Evolutionary conservation across 768 basidiomycete genomes (phyloP).

Genomic region (Kwoniella mangroviensis): DNA sequence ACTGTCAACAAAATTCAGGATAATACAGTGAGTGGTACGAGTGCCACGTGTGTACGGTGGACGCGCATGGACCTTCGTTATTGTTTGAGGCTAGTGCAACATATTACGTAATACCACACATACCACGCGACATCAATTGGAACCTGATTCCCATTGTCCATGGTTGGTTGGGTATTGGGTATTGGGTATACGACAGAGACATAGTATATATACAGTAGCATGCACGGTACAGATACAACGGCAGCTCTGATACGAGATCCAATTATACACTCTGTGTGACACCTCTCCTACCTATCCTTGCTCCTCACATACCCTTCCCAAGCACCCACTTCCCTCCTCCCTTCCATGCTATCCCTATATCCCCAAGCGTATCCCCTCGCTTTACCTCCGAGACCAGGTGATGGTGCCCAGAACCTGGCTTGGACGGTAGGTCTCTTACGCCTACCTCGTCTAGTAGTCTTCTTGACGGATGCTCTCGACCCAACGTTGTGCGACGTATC

Average conservation of each 20-base stretch:
- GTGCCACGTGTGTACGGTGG: too few relatives aligned
- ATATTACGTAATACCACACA: neutral
- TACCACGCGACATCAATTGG: neutral
- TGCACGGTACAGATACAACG: neutral
- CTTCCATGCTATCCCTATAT: constrained; percentile 28
- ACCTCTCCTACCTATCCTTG: constrained; percentile 16
- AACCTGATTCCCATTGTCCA: neutral
- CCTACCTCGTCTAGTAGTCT: constrained; percentile 5
- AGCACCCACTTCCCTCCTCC: constrained; percentile 17
- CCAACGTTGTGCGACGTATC: neutral
- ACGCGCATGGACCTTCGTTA: constrained; percentile 1
- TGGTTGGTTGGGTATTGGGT: too few relatives aligned
- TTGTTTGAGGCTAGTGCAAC: neutral
- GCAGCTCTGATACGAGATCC: neutral
- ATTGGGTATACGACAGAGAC: too few relatives aligned
- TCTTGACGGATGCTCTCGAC: neutral
- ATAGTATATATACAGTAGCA: neutral
- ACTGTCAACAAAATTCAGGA: too few relatives aligned
- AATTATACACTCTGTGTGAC: too few relatives aligned
- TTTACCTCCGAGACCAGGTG: constrained; percentile 25
- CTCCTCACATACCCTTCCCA: constrained; percentile 26
- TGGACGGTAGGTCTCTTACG: constrained; percentile 3
- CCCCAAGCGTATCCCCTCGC: constrained; percentile 32
- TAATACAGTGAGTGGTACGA: neutral
- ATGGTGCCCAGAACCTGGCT: constrained; percentile 29